Evolutionary conservation across 208 protist species (phyloP), one percentile per base, ranked within the genome.

Genomic region (Trypanosoma conorhini): DNA sequence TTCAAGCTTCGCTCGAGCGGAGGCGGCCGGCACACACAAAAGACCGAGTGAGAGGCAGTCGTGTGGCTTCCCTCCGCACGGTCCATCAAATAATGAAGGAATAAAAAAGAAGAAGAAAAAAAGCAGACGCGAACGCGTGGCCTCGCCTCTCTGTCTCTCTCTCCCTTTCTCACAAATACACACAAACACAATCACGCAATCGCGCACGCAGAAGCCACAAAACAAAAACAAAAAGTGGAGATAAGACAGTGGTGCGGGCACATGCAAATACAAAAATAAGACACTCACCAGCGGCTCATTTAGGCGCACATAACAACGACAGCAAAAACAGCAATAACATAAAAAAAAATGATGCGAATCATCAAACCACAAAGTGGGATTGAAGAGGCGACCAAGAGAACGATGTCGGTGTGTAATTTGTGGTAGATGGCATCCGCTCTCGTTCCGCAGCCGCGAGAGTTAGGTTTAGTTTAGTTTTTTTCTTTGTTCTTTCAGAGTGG

Each of bases 261-360:
- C 4, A 38, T 7, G 33, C 33, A 38, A 10, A 72, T 35, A 74
- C 67, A 67, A 57, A 59, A 58, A 59, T 26, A 58, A 60, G 33
- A 58, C 22, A 28, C 7, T 28, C 22, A 26, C 26, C 17, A 26
- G 19, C 9, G 22, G 19, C 9, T 54, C 22, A 54, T 9, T 33
- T 42, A 57, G 24, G 26, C 48, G 52, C 51, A 42, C n/a, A 40
- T 7, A 38, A 38, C 2, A 38, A 38, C 33, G 48, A 50, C 42
- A 46, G 1, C 9, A 10, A 3, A 3, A 46, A 46, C 8, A 46
- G 17, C 9, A 46, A 46, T 21, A 13, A 46, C 9, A 46, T 66
- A 61, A 72, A 13, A 46, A 3, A 46, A 67, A 61, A 72, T 48
- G 71, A 59, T 65, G 50, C 9, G 50, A 9, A 54, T 54, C 22